Percentiles rank a stretch among this genome's conserved stretches.
These are phyloP conservation scores for Fulvia fulva DNA, from an alignment of 2,329 filamentous ascomycete genomes.

Conservation along the genomic window DNA sequence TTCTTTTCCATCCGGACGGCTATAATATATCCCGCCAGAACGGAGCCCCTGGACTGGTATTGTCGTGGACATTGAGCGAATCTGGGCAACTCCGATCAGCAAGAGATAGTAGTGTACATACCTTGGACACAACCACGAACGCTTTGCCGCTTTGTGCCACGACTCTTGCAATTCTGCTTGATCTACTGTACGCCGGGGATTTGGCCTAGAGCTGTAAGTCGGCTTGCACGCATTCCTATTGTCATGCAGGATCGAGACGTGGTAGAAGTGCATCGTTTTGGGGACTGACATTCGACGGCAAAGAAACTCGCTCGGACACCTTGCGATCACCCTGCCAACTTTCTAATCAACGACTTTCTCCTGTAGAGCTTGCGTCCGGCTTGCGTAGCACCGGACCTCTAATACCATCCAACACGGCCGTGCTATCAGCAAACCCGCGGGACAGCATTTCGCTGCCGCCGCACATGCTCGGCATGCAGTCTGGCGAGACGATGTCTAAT, in stretches of 20 bases:
- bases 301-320: slow-evolving; percentile 3
- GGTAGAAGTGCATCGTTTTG: not conserved
- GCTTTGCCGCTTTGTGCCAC: slow-evolving; percentile 11
- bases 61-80: not conserved
- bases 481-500: slow-evolving; percentile 64
- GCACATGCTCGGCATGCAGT: slow-evolving; percentile 89
- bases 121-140: slow-evolving; percentile 10
- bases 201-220: not conserved
- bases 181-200: not conserved
- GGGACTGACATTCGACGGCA: not conserved
- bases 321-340: not conserved
- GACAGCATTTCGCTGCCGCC: slow-evolving; percentile 79
- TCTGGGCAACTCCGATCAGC: not conserved
- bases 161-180: not conserved
- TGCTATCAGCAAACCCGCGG: slow-evolving; percentile 71
- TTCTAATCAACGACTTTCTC: slow-evolving; percentile 14
- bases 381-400: slow-evolving; percentile 19
- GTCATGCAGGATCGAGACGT: not conserved
- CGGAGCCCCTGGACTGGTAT: not conserved
- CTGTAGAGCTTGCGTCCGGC: slow-evolving; percentile 17
- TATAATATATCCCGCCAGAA: slow-evolving; percentile 8
- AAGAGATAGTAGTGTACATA: slow-evolving; percentile 23
- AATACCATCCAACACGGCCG: slow-evolving; percentile 66
- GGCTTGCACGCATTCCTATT: not conserved
- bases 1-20: slow-evolving; percentile 10